These are phyloP conservation scores for Plantago elongata DNA, from an alignment of 257 asterid species.

Conservation along the genomic window DNA sequence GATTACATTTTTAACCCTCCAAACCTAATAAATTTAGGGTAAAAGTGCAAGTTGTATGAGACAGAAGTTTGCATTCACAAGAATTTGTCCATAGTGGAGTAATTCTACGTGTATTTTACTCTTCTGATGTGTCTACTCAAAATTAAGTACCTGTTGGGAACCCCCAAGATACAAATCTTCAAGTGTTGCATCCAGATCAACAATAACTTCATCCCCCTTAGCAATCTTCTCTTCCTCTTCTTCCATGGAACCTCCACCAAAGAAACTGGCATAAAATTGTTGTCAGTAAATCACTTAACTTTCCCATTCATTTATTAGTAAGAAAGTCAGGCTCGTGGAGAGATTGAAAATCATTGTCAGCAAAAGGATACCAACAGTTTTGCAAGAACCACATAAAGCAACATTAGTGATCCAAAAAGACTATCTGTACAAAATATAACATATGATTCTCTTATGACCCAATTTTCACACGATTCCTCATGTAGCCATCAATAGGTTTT, in stretches of 20 bases:
- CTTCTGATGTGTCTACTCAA: neutral
- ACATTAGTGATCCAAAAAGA: no score
- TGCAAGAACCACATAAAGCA: no score
- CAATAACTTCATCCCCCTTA: conserved; percentile 90
- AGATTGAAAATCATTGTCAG: no score
- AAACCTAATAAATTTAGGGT: conserved; percentile 49
- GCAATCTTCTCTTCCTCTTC: conserved; percentile 92
- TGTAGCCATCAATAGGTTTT: neutral
- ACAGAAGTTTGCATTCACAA: neutral
- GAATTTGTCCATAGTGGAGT: conserved; percentile 1
- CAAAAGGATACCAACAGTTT: no score
- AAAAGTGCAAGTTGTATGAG: conserved; percentile 9
- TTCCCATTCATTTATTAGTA: no score
- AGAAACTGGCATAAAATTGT: conserved; percentile 43
- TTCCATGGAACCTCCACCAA: conserved; percentile 88
- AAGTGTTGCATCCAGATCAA: conserved; percentile 88
- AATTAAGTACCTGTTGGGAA: conserved; percentile 66
- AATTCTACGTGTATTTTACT: neutral
- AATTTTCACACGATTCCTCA: neutral
- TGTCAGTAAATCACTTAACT: conserved; percentile 18
- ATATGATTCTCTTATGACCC: neutral
- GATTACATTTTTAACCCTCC: conserved; percentile 89
- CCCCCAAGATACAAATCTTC: conserved; percentile 98
- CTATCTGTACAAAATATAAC: neutral
- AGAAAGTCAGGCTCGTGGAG: neutral